Conservation (phyloP, 169 alveolate genomes). For the Plasmodium gaboni region DNA sequence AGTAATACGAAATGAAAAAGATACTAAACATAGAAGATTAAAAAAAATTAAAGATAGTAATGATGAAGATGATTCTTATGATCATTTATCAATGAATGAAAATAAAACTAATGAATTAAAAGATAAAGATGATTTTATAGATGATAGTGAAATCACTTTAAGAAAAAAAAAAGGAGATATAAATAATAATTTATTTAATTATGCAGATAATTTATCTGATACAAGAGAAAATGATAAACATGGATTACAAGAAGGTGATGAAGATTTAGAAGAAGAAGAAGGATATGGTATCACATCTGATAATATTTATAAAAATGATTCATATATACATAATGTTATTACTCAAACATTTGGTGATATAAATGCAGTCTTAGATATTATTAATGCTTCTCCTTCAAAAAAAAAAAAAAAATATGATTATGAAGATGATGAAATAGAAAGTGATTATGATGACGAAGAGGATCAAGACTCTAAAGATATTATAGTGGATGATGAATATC, state of each 20-base stretch:
- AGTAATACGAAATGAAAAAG: slow-evolving; percentile 79
- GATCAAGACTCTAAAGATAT: slow-evolving; percentile 26
- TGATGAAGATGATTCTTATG: slow-evolving; percentile 77
- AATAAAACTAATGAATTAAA: slow-evolving; percentile 35
- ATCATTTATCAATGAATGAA: slow-evolving; percentile 73
- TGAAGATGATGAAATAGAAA: slow-evolving; percentile 68
- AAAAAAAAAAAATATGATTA: slow-evolving; percentile 75
- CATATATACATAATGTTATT: slow-evolving; percentile 49
- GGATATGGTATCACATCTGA: slow-evolving; percentile 30
- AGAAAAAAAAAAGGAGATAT: slow-evolving; percentile 41
- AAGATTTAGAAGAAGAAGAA: background rate
- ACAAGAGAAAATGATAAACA: slow-evolving; percentile 21
- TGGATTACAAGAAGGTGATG: too few relatives aligned
- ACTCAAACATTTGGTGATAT: slow-evolving; percentile 75
- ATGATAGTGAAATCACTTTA: slow-evolving; percentile 53
- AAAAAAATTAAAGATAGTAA: slow-evolving; percentile 76
- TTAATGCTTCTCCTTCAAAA: slow-evolving; percentile 46
- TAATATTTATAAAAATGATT: slow-evolving; percentile 39
- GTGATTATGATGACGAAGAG: slow-evolving; percentile 17
- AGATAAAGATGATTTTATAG: slow-evolving; percentile 55
- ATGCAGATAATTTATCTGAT: slow-evolving; percentile 40
- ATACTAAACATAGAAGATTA: slow-evolving; percentile 75
- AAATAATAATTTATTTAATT: slow-evolving; percentile 31
- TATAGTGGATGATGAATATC: slow-evolving; percentile 22
- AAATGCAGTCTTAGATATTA: slow-evolving; percentile 60